Base-by-base conservation (phyloP, 495 filamentous ascomycete species). In the Penicillium psychrofluorescens region DNA sequence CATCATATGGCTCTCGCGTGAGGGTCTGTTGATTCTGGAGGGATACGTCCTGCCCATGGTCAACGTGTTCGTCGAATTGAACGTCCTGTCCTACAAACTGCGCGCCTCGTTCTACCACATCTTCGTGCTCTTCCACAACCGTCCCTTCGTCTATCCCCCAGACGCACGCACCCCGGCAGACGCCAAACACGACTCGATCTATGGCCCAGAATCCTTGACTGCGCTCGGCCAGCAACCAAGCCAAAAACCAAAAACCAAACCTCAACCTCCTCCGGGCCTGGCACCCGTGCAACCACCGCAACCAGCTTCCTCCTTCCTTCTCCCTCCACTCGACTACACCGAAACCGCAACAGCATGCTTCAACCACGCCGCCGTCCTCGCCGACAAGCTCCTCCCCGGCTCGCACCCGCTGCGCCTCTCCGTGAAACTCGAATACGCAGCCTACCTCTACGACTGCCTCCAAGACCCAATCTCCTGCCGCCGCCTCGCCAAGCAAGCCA, bases 101-200 rank as follows among this genome's bases (percentile, higher is more conserved):
- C 82, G 88, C 45, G 92, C 94, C 6, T 90, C 84, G 22, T 95
- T 96, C 55, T 91, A 92, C 54, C 92, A 98, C 67, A 88, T 98
- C 46, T 95, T 95, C 58, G 95, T 95, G 40, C 76, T 96, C 11
- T 98, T 95, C 59, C 88, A 95, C 68, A 95, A 96, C 64, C 70
- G 81, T 38, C 81, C 81, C 8, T 67, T 73, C 6, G 61, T 83
- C 47, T 72, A 71, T 38, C 63, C 68, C 12, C 54, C 68, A 35
- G 67, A 71, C 13, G 64, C 71, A 40, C 47, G 58, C 8, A 44
- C 64, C 53, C 55, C 66, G 55, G 12, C 55, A 44, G 12, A 53
- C 35, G 39, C 51, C 42, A 49, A 51, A 37, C 49, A 55, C 47
- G 37, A 61, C 32, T 61, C 66, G 4, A 62, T 67, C 15, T 64